A percentile compares a stretch with the other conserved stretches of the same genome.
These are phyloP conservation scores for Chondrus crispus DNA, from an alignment of 23 red algal genomes.

Conservation along the genomic window DNA sequence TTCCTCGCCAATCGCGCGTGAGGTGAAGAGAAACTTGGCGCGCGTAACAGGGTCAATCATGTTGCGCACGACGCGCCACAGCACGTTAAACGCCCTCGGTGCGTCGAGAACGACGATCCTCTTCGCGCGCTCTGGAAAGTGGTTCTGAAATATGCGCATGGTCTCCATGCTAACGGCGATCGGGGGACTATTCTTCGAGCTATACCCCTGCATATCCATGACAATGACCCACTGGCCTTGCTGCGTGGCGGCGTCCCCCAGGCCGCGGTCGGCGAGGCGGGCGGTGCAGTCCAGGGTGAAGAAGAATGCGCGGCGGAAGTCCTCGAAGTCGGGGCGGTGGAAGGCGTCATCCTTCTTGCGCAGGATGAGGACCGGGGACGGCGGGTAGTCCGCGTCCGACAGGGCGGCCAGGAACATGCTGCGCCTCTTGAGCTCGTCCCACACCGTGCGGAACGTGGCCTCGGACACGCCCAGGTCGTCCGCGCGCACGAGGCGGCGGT, in stretches of 20 bases:
- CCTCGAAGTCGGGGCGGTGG: conserved; percentile 35
- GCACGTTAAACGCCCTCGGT: conserved; percentile 18
- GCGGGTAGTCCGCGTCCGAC: conserved; percentile 6
- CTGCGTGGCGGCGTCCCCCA: not conserved
- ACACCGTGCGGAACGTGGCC: conserved; percentile 24
- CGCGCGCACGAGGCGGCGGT: conserved; percentile 21
- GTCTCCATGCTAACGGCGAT: conserved; percentile 32
- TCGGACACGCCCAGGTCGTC: conserved; percentile 31
- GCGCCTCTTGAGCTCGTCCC: conserved; percentile 26
- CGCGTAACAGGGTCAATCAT: conserved; percentile 34
- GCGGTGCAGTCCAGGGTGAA: conserved; percentile 42
- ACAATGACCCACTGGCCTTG: conserved; percentile 38
- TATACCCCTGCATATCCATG: conserved; percentile 51
- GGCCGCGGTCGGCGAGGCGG: conserved; percentile 3
- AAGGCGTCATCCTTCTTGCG: conserved; percentile 37
- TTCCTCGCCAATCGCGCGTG: not conserved
- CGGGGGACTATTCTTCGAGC: conserved; percentile 41
- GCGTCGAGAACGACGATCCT: conserved; percentile 32
- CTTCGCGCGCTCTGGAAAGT: conserved; percentile 50
- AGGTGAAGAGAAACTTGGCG: conserved; percentile 19
- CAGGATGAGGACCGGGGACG: conserved; percentile 34
- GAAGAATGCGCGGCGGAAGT: conserved; percentile 38
- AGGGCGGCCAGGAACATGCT: conserved; percentile 40
- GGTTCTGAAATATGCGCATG: conserved; percentile 46
- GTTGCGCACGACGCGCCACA: conserved; percentile 20